These are phyloP conservation scores for Nemania bipapillata DNA, from an alignment of 2,329 filamentous ascomycete species.

Conservation along the genomic window DNA sequence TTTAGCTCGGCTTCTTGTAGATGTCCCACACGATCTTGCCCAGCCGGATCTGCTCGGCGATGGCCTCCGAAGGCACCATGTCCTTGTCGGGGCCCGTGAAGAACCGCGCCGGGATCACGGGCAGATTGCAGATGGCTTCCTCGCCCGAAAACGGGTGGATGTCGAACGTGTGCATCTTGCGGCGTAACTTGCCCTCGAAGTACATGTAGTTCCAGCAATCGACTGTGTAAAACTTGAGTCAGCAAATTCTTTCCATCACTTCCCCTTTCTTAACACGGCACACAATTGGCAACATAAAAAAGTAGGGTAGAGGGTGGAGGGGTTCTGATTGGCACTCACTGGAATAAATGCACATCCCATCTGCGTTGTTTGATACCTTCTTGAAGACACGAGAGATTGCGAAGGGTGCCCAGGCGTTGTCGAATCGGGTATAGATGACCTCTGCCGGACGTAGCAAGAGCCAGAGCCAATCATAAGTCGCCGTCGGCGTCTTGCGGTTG, in stretches of 20 bases:
- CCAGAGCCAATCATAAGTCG: slow-evolving; percentile 61
- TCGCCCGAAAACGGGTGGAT: slow-evolving; percentile 58
- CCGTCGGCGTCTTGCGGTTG: slow-evolving; percentile 52
- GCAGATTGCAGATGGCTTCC: slow-evolving; percentile 56
- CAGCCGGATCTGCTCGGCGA: slow-evolving; percentile 54
- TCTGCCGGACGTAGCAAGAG: slow-evolving; percentile 59
- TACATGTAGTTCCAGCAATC: slow-evolving; percentile 58
- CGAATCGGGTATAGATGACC: slow-evolving; percentile 57
- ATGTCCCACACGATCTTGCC: slow-evolving; percentile 62
- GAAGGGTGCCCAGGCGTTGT: slow-evolving; percentile 57
- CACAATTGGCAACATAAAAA: neutral
- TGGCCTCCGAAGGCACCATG: slow-evolving; percentile 48
- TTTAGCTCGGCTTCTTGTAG: slow-evolving; percentile 59
- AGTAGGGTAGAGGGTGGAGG: neutral
- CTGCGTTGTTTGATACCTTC: neutral
- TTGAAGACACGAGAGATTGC: slow-evolving; percentile 54
- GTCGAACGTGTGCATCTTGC: slow-evolving; percentile 54
- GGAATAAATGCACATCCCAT: slow-evolving; percentile 23
- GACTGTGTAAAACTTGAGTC: slow-evolving; percentile 43
- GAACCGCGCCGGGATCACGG: slow-evolving; percentile 57
- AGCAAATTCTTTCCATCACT: neutral
- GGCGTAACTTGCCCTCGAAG: slow-evolving; percentile 48
- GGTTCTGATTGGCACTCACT: slow-evolving; percentile 11
- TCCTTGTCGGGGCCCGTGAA: slow-evolving; percentile 54
- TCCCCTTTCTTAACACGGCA: neutral